Base-by-base conservation (phyloP, 1,284 basidiomycete species). In the Hemileia vastatrix region DNA sequence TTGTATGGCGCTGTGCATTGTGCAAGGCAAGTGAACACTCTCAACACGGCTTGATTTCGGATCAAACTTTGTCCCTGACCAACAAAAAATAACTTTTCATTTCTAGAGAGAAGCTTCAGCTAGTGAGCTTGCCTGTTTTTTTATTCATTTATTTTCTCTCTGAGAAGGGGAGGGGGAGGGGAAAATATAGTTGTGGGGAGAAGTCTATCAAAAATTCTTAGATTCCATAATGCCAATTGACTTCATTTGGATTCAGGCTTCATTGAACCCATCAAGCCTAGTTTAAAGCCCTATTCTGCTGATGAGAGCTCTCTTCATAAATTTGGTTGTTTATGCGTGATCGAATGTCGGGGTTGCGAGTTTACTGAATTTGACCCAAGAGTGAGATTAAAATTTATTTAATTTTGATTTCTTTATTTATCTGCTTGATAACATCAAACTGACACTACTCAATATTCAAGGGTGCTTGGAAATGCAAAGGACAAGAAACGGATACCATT, bases 261-360 rank as follows among this genome's bases (percentile, higher is more conserved):
- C n/a, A n/a, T n/a, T n/a, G n/a, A n/a, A n/a, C n/a, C n/a, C 31
- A 48, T 27, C 4, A 43, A 48, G 15, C 24, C 44, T n/a, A 45
- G 49, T 6, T 11, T 27, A 4, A 54, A 54, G 31, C 19, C 44
- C 3, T 53, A 47, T 15, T 32, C 59, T n/a, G 24, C 45, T 8
- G 5, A 24, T 3, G 44, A 61, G 27, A 54, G 59, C 43, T 45
- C 27, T 31, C 43, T 54, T 21, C 15, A 31, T 9, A 31, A 54
- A 19, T 48, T 36, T 11, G 24, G n/a, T n/a, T 13, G 24, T 13
- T 23, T 61, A 8, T 61, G 59, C 48, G 52, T 36, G 18, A n/a
- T 61, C 6, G 59, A 61, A 43, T 61, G 59, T 36, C 11, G 59
- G 43, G 59, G 59, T 6, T 61, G 59, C 24, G 59, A 61, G 43